A percentile compares a stretch with the other conserved stretches of the same genome.
These are phyloP conservation scores for Cercospora berteroae DNA, from an alignment of 2,329 filamentous ascomycete genomes.

Conservation along the genomic window DNA sequence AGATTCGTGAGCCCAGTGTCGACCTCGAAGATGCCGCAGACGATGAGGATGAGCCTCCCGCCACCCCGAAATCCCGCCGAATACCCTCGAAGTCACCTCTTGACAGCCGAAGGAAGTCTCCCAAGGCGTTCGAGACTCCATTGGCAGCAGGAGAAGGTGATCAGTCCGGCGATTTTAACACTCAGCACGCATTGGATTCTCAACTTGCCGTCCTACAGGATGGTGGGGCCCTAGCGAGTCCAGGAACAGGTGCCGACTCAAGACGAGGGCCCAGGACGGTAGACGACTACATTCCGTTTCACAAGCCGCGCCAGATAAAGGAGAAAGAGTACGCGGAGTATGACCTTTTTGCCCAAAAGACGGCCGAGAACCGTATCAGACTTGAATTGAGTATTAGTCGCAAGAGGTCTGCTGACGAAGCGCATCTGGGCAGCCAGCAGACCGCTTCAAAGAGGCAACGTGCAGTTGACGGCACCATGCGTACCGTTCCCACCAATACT, in stretches of 20 bases:
- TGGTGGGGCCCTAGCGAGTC: neutral
- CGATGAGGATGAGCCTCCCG: neutral
- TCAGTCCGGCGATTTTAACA: neutral
- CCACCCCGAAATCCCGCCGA: neutral
- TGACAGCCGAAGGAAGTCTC: neutral
- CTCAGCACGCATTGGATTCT: neutral
- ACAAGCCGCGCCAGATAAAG: slow-evolving; percentile 17
- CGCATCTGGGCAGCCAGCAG: neutral
- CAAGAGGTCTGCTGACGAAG: slow-evolving; percentile 8
- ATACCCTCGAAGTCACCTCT: neutral
- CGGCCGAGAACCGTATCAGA: slow-evolving; percentile 18
- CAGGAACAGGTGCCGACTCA: neutral
- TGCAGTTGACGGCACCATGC: neutral
- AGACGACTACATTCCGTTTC: neutral
- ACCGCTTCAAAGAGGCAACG: slow-evolving; percentile 1
- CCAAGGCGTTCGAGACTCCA: neutral
- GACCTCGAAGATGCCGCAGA: neutral
- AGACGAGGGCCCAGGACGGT: neutral
- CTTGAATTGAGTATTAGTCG: slow-evolving; percentile 15
- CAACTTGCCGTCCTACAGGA: neutral
- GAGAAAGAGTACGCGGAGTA: slow-evolving; percentile 26
- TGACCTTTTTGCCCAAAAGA: slow-evolving; percentile 17
- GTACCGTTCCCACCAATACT: neutral
- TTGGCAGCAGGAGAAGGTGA: neutral
- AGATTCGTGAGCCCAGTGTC: neutral